Evolutionary conservation across 2,329 filamentous ascomycete species (phyloP).

Genomic region (Metarhizium brunneum): DNA sequence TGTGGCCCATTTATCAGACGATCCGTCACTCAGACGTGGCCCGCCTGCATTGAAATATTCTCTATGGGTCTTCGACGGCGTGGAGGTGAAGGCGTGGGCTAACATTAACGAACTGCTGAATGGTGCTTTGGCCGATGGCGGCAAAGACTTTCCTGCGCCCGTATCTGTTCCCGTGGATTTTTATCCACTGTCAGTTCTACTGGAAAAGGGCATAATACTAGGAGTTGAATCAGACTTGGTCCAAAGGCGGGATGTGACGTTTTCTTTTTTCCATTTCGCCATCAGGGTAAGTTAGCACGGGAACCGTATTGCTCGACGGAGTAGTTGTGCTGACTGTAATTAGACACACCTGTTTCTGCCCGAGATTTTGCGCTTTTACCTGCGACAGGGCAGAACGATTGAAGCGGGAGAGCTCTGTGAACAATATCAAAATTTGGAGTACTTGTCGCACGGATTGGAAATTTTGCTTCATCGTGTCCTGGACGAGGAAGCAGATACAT

Average conservation of each 20-base stretch:
- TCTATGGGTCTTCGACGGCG: constrained; percentile 89
- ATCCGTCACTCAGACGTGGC: constrained; percentile 14
- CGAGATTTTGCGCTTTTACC: constrained; percentile 71
- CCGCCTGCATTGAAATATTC: constrained; percentile 63
- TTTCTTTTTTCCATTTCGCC: constrained; percentile 80
- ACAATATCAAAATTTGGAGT: constrained; percentile 78
- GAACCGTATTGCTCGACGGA: neutral
- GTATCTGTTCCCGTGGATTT: constrained; percentile 85
- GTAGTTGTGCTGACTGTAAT: neutral
- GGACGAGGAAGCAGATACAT: constrained; percentile 82
- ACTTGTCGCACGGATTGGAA: constrained; percentile 89
- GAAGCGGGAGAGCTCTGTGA: constrained; percentile 75
- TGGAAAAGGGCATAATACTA: constrained; percentile 84
- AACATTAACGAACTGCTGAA: constrained; percentile 78
- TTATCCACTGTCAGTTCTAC: constrained; percentile 78
- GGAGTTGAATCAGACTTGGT: constrained; percentile 88
- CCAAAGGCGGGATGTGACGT: constrained; percentile 85
- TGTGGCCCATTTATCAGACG: constrained; percentile 18
- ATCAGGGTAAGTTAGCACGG: constrained; percentile 58
- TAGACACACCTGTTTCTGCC: constrained; percentile 91
- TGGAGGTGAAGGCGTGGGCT: constrained; percentile 77
- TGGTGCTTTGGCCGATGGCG: constrained; percentile 54
- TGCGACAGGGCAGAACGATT: constrained; percentile 65
- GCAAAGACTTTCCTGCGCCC: constrained; percentile 61
- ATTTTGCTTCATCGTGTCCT: constrained; percentile 86